These are phyloP conservation scores for Helenozyma rhizophorensis DNA, from an alignment of 805 yeast species.

Conservation along the genomic window DNA sequence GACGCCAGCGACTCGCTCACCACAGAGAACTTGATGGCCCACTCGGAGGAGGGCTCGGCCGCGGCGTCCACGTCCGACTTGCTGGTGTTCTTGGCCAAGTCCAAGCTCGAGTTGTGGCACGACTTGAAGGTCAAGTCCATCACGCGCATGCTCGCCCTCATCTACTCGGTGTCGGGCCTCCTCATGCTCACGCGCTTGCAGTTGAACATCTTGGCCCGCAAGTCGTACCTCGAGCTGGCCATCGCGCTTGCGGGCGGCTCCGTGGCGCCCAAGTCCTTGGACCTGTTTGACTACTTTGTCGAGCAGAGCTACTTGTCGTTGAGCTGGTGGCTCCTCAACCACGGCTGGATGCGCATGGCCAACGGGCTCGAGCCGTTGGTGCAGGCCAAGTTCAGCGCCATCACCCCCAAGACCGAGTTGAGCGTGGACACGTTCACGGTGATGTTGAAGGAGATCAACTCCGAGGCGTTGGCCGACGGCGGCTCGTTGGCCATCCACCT, in stretches of 20 bases:
- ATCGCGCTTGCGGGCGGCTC: slow-evolving; percentile 59
- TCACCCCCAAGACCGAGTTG: slow-evolving; percentile 72
- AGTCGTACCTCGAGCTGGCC: slow-evolving; percentile 78
- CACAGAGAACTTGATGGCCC: slow-evolving; percentile 35
- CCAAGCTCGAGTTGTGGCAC: slow-evolving; percentile 66
- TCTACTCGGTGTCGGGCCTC: slow-evolving; percentile 65
- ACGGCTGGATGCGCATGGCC: slow-evolving; percentile 68
- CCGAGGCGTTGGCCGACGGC: slow-evolving; percentile 16
- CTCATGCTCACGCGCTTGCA: slow-evolving; percentile 81
- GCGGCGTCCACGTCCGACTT: slow-evolving; percentile 14
- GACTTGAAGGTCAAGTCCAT: slow-evolving; percentile 72
- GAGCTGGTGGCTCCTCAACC: slow-evolving; percentile 91
- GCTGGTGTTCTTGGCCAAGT: slow-evolving; percentile 21
- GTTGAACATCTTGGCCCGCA: slow-evolving; percentile 81
- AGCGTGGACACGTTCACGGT: slow-evolving; percentile 55
- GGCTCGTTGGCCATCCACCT: slow-evolving; percentile 17
- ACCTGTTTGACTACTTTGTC: slow-evolving; percentile 46
- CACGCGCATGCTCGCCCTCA: slow-evolving; percentile 64
- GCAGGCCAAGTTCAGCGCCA: slow-evolving; percentile 51
- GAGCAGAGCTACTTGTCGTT: slow-evolving; percentile 83
- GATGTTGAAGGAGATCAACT: slow-evolving; percentile 23
- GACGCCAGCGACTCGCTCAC: slow-evolving; percentile 42
- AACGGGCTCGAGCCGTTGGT: slow-evolving; percentile 54
- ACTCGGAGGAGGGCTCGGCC: slow-evolving; percentile 21
- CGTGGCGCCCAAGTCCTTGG: slow-evolving; percentile 8